Evolutionary conservation across 352 stramenopile species (phyloP), one percentile per base, ranked within the genome.

Genomic region (Thraustochytrium sp.): DNA sequence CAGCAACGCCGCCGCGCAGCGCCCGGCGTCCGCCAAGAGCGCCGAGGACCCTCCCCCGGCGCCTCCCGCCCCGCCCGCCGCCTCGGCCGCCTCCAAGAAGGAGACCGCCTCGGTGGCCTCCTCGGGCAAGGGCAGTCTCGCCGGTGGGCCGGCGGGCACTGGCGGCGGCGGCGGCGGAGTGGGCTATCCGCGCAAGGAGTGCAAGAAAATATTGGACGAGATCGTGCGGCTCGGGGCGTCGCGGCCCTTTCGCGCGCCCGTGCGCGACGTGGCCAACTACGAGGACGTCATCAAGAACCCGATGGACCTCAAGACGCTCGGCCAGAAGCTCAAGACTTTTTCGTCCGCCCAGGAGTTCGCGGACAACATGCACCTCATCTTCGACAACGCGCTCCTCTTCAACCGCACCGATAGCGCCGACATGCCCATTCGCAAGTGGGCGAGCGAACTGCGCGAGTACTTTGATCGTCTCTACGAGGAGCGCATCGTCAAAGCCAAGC

Each of bases 281-380:
- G 21, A 26, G 16, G 68, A 80, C 46, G 42, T 80, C 4, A 80
- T 80, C 48, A 80, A 65, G 53, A 86, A 89, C 44, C 92, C 92
- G 23, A 96, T 96, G 91, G 92, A 96, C 82, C 85, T 96, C 16
- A 92, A 92, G 0, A 96, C 91, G 0, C 86, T 96, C 55, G 93
- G 91, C 49, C 85, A 84, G 4, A 88, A 88, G 38, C 85, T 96
- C 5, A 85, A 87, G 18, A 85, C 89, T 74, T 95, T 94, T 84
- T 68, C 91, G n/a, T 89, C 91, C 56, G 86, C 90, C 4, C 85
- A 93, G 26, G 91, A 92, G 72, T 93, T 94, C 76, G 86, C 88
- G 16, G 85, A 82, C 2, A 90, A 95, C 84, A 90, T 96, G 42
- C 89, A 88, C 4, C 86, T 95, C 38, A 91, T 96, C 73, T 96